Conservation (phyloP, 2,329 filamentous ascomycete species). For the Tolypocladium tropicale region DNA sequence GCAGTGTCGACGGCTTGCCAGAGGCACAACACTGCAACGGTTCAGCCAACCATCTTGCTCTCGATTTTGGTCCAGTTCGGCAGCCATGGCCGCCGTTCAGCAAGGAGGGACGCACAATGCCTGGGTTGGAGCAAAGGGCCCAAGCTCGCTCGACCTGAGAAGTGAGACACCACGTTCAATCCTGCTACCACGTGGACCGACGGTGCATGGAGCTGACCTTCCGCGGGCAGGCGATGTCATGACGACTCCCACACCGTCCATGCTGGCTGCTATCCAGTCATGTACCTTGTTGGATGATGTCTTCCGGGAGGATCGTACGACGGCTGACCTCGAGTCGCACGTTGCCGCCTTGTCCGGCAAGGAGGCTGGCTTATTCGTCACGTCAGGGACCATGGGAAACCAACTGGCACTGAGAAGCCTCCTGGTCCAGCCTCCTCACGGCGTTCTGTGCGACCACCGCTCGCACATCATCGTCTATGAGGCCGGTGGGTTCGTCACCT, state of each 20-base stretch:
- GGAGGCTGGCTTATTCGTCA: constrained; percentile 67
- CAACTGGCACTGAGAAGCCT: constrained; percentile 74
- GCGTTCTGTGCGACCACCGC: constrained; percentile 67
- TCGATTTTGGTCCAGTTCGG: background rate
- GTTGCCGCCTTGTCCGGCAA: constrained; percentile 66
- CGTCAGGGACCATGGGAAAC: constrained; percentile 92
- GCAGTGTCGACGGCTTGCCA: background rate
- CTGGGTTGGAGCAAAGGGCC: constrained; percentile 10
- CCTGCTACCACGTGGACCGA: background rate
- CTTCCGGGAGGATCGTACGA: constrained; percentile 69
- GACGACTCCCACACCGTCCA: constrained; percentile 68
- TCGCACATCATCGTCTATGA: constrained; percentile 66
- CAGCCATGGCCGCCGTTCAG: background rate
- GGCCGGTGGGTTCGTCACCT: constrained; percentile 43
- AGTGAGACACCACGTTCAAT: constrained; percentile 5
- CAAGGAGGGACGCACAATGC: constrained; percentile 2
- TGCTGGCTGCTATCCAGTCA: constrained; percentile 69
- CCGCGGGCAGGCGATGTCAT: constrained; percentile 34
- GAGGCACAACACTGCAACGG: background rate
- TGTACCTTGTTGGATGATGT: constrained; percentile 78
- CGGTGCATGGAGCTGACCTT: background rate
- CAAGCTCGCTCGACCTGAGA: constrained; percentile 9
- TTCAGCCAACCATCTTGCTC: background rate
- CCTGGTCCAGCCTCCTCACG: constrained; percentile 68
- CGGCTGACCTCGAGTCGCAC: constrained; percentile 62